Percentiles rank a stretch among this genome's conserved stretches.
phyloP scores from a whole-genome alignment of 2,329 filamentous ascomycete species.

The Microdochium bolleyi region DNA sequence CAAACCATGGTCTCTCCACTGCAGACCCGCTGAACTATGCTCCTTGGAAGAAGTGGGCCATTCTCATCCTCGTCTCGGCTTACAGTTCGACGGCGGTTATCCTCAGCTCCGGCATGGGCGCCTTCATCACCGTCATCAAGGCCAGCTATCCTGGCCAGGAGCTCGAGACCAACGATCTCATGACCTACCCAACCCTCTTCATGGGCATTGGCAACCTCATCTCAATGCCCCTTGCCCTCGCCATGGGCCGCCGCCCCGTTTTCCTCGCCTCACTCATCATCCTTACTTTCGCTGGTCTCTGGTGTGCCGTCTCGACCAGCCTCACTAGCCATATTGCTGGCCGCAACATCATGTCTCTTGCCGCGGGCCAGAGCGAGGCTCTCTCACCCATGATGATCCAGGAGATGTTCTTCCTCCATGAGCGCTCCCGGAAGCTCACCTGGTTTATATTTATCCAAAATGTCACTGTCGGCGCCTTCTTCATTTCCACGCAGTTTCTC shows the following conservation, averaged over 20 bases:
- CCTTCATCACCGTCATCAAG: constrained; percentile 5
- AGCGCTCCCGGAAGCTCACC: constrained; percentile 8
- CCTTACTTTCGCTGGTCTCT: constrained; percentile 15
- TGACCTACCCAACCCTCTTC: constrained; percentile 21
- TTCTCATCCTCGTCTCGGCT: constrained; percentile 10
- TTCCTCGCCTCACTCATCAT: constrained; percentile 18
- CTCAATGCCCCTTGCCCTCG: constrained; percentile 23
- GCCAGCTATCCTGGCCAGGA: constrained; percentile 11
- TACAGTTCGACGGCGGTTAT: constrained; percentile 11
- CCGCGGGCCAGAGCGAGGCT: constrained; percentile 22
- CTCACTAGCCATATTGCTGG: constrained; percentile 16
- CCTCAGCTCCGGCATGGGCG: constrained; percentile 4
- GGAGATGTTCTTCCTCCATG: constrained; percentile 14
- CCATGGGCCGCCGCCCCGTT: constrained; percentile 21
- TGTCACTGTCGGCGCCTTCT: constrained; percentile 6
- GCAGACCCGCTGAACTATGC: constrained; percentile 17
- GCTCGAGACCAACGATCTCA: constrained; percentile 12
- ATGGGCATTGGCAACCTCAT: constrained; percentile 18
- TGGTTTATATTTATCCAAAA: constrained; percentile 12
- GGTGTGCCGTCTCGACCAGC: constrained; percentile 12
- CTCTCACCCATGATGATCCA: constrained; percentile 12
- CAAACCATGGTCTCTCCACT: neutral
- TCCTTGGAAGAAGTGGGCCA: constrained; percentile 13
- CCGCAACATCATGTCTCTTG: constrained; percentile 18
- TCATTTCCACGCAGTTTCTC: constrained; percentile 10